A percentile compares a stretch with the other conserved stretches of the same genome.
These are phyloP conservation scores for Phytophthora hibernalis DNA, from an alignment of 352 stramenopile genomes.

Conservation along the genomic window DNA sequence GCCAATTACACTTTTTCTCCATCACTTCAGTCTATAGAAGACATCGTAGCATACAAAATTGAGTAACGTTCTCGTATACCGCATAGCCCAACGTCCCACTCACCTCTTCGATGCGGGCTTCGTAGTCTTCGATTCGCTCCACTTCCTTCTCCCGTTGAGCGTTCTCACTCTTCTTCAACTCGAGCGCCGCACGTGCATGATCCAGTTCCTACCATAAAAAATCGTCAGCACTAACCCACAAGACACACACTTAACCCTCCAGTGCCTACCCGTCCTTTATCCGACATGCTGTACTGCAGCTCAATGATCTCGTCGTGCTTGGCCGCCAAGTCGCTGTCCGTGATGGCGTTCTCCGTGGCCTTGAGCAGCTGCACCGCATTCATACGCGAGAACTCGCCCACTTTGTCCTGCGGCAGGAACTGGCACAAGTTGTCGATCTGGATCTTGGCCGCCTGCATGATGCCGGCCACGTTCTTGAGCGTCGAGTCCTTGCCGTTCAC, in stretches of 20 bases:
- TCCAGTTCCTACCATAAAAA: conserved; percentile 61
- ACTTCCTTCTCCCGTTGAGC: conserved; percentile 83
- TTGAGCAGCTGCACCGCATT: conserved; percentile 78
- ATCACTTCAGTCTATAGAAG: conserved; percentile 74
- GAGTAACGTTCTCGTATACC: background rate
- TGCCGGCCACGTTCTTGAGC: conserved; percentile 69
- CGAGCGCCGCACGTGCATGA: conserved; percentile 60
- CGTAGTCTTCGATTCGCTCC: conserved; percentile 84
- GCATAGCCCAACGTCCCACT: background rate
- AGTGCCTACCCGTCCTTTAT: conserved; percentile 66
- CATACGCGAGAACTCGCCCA: conserved; percentile 91
- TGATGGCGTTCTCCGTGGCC: conserved; percentile 81
- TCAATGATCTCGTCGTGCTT: conserved; percentile 85
- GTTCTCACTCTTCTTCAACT: conserved; percentile 89
- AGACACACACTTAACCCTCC: background rate
- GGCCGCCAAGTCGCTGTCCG: conserved; percentile 71
- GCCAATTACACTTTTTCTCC: conserved; percentile 89
- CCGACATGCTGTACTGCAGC: conserved; percentile 73
- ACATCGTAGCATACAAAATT: background rate
- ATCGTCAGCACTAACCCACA: background rate
- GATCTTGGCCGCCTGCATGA: conserved; percentile 93
- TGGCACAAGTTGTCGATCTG: conserved; percentile 99
- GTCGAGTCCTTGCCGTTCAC: conserved; percentile 75
- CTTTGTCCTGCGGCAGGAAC: conserved; percentile 98
- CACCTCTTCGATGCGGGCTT: conserved; percentile 82